Conservation (phyloP, 805 yeast species). For the Lachancea cidri region DNA sequence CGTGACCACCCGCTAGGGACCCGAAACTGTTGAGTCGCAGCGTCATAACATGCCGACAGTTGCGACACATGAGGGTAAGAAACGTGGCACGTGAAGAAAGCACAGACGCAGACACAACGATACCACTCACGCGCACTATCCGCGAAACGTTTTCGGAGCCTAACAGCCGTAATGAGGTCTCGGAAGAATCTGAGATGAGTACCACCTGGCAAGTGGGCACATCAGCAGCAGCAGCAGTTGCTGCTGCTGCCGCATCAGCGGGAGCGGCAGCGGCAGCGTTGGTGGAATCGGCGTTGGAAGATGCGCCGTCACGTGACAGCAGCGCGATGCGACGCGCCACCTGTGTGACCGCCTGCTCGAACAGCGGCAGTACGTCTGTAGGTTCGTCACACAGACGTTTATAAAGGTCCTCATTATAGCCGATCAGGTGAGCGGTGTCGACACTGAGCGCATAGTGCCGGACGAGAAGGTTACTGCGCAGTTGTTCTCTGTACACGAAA, state of each 20-base stretch:
- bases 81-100: constrained; percentile 81
- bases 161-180: constrained; percentile 70
- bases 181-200: constrained; percentile 64
- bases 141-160: constrained; percentile 86
- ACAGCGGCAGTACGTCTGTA: constrained; percentile 76
- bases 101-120: constrained; percentile 86
- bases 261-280: constrained; percentile 13
- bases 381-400: constrained; percentile 84
- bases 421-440: constrained; percentile 76
- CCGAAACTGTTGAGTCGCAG: constrained; percentile 38
- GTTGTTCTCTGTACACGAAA: constrained; percentile 84
- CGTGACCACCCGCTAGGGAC: constrained; percentile 29
- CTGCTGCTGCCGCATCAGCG: constrained; percentile 12
- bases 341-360: constrained; percentile 77
- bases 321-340: constrained; percentile 69
- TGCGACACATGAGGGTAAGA: constrained; percentile 79
- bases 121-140: constrained; percentile 88
- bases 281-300: constrained; percentile 8
- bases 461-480: constrained; percentile 79
- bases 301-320: constrained; percentile 29
- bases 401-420: constrained; percentile 84
- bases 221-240: constrained; percentile 11
- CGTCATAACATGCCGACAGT: constrained; percentile 75
- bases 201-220: constrained; percentile 85
- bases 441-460: constrained; percentile 69